These are phyloP conservation scores for Tillandsia leiboldiana DNA, from an alignment of 176 grass and related monocot species.

Conservation along the genomic window DNA sequence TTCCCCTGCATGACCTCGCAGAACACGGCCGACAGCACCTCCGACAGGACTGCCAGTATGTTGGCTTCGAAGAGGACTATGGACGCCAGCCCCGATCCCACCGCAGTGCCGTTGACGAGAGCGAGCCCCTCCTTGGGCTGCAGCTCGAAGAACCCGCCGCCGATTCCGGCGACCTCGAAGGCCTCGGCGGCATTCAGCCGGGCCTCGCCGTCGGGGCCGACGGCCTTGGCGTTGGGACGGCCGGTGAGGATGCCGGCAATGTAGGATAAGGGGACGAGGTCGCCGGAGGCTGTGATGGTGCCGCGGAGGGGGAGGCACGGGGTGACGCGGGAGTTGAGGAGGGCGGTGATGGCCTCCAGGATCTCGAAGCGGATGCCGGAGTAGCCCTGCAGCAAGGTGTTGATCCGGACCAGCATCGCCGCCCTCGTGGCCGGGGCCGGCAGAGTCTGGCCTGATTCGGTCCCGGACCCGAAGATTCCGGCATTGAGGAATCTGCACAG, in stretches of 20 bases:
- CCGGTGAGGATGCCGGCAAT: conserved; percentile 51
- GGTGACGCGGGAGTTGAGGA: conserved; percentile 39
- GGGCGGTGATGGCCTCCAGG: conserved; percentile 45
- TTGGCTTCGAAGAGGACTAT: conserved; percentile 81
- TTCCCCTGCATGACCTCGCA: conserved; percentile 92
- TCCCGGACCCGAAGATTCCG: conserved; percentile 19
- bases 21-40: conserved; percentile 75
- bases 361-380: conserved; percentile 69
- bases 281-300: conserved; percentile 54
- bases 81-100: conserved; percentile 68
- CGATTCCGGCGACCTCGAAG: conserved; percentile 64
- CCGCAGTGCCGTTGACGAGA: conserved; percentile 87
- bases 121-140: conserved; percentile 95
- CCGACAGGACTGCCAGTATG: conserved; percentile 46
- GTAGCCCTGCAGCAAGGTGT: conserved; percentile 56
- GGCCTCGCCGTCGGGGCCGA: neutral
- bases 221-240: conserved; percentile 25
- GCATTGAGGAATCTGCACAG: conserved; percentile 17
- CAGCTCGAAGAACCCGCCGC: conserved; percentile 68
- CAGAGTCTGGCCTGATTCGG: conserved; percentile 1
- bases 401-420: conserved; percentile 54
- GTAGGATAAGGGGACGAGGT: conserved; percentile 54
- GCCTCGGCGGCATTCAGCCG: conserved; percentile 5
- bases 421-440: conserved; percentile 14
- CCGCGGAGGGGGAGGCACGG: conserved; percentile 60